A percentile compares a stretch with the other conserved stretches of the same genome.
Evolutionary conservation across 306 rosid species (phyloP).

Genomic region (Astragalus glycyphyllos): DNA sequence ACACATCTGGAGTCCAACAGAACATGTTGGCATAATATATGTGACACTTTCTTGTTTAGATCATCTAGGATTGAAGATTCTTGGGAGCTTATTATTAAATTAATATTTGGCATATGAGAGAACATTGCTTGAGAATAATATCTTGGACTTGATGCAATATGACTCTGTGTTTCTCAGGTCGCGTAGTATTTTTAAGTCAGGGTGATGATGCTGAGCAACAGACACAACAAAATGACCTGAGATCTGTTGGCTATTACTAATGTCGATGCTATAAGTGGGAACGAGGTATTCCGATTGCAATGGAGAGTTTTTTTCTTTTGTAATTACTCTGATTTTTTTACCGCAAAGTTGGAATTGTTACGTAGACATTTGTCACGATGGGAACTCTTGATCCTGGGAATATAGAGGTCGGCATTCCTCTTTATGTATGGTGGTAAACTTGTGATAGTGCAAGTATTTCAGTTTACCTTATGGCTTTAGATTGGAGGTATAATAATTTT

Average conservation of each 20-base stretch:
- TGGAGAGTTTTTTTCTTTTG: constrained; percentile 24
- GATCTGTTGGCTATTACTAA: constrained; percentile 71
- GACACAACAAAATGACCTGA: constrained; percentile 45
- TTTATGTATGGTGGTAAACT: constrained; percentile 23
- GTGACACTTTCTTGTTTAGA: constrained; percentile 1
- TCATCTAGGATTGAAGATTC: constrained; percentile 3
- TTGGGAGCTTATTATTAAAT: constrained; percentile 31
- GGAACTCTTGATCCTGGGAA: constrained; percentile 11
- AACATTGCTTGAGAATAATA: constrained; percentile 26
- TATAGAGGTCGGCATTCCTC: constrained; percentile 16
- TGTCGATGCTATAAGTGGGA: constrained; percentile 7
- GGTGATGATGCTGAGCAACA: constrained; percentile 55
- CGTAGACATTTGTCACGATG: constrained; percentile 11
- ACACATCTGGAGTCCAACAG: constrained; percentile 3
- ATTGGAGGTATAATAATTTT: constrained; percentile 1
- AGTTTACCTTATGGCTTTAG: constrained; percentile 10
- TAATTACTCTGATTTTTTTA: constrained; percentile 33
- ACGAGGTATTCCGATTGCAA: constrained; percentile 9
- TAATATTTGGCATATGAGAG: constrained; percentile 13
- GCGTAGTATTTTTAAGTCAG: constrained; percentile 69
- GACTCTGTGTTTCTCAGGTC: constrained; percentile 61
- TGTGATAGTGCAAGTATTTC: constrained; percentile 17
- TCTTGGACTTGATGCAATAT: constrained; percentile 7
- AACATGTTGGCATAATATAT: constrained; percentile 8
- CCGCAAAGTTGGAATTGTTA: constrained; percentile 21